phyloP scores from a whole-genome alignment of 2,329 filamentous ascomycete genomes.

The Ampelomyces quisqualis region DNA sequence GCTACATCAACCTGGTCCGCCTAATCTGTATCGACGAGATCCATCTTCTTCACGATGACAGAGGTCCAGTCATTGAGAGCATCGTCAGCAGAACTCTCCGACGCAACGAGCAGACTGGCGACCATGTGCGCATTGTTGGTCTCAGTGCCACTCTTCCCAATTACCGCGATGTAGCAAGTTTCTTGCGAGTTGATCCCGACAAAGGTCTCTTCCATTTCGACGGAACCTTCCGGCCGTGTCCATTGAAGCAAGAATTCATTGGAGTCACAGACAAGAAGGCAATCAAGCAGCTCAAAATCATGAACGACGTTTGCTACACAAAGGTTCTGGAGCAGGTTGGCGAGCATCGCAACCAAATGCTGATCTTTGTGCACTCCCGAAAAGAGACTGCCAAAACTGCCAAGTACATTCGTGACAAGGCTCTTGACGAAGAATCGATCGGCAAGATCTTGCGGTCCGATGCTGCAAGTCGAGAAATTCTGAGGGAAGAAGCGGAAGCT shows the following conservation, averaged over 20 bases:
- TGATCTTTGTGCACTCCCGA: slow-evolving; percentile 96
- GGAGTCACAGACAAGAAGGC: slow-evolving; percentile 97
- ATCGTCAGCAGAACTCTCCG: slow-evolving; percentile 94
- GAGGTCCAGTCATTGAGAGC: slow-evolving; percentile 93
- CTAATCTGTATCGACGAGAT: slow-evolving; percentile 98
- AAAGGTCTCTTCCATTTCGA: slow-evolving; percentile 97
- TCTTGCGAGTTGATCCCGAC: slow-evolving; percentile 81
- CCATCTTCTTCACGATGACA: slow-evolving; percentile 93
- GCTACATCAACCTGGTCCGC: slow-evolving; percentile 95
- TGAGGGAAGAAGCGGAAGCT: slow-evolving; percentile 79
- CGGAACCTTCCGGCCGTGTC: slow-evolving; percentile 88
- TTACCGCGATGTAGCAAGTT: slow-evolving; percentile 93
- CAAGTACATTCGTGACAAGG: slow-evolving; percentile 93
- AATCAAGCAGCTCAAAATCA: slow-evolving; percentile 97
- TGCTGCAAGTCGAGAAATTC: slow-evolving; percentile 83
- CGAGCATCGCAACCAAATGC: slow-evolving; percentile 91
- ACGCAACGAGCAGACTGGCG: slow-evolving; percentile 88
- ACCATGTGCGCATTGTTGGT: slow-evolving; percentile 87
- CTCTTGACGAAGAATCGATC: slow-evolving; percentile 94
- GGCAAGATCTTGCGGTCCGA: slow-evolving; percentile 92
- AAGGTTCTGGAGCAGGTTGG: slow-evolving; percentile 97
- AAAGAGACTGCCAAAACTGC: slow-evolving; percentile 99
- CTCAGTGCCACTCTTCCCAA: slow-evolving; percentile 95
- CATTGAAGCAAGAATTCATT: slow-evolving; percentile 93
- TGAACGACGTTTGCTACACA: slow-evolving; percentile 98